Percentiles rank a stretch among this genome's conserved stretches.
Conservation (phyloP, 139 green algal genomes). For the Chlamydomonas sp. region DNA sequence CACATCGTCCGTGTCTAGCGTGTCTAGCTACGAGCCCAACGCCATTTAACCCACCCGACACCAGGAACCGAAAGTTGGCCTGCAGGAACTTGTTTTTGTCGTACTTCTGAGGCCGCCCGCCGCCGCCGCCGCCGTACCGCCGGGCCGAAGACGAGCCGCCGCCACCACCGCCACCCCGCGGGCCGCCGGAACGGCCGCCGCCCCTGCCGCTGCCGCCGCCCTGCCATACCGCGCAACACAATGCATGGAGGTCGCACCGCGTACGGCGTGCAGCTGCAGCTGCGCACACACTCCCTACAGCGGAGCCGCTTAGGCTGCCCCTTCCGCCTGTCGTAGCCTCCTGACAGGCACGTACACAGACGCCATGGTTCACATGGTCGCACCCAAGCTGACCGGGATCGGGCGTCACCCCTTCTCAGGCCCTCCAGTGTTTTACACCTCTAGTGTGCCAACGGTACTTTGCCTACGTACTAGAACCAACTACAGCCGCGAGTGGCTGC, state of each 20-base stretch:
- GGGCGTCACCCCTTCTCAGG: too few relatives aligned
- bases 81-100: constrained; percentile 82
- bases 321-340: too few relatives aligned
- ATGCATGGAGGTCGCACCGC: not conserved
- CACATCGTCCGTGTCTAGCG: too few relatives aligned
- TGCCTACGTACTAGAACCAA: too few relatives aligned
- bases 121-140: not conserved
- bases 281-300: too few relatives aligned
- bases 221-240: not conserved
- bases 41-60: constrained; percentile 60
- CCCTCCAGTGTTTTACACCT: too few relatives aligned
- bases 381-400: too few relatives aligned
- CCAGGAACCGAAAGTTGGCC: constrained; percentile 89
- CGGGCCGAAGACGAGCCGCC: not conserved
- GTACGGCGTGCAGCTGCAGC: not conserved
- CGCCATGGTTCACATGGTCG: too few relatives aligned
- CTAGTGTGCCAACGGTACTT: too few relatives aligned
- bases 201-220: constrained; percentile 23
- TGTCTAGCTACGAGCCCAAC: not conserved
- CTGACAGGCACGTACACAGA: too few relatives aligned
- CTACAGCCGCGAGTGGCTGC: too few relatives aligned
- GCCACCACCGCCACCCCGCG: not conserved
- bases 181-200: not conserved
- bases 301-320: too few relatives aligned
- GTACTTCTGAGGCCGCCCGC: constrained; percentile 60